Evolutionary conservation across 148 eudicot species (phyloP).

Genomic region (Tetragonia tetragonoides): DNA sequence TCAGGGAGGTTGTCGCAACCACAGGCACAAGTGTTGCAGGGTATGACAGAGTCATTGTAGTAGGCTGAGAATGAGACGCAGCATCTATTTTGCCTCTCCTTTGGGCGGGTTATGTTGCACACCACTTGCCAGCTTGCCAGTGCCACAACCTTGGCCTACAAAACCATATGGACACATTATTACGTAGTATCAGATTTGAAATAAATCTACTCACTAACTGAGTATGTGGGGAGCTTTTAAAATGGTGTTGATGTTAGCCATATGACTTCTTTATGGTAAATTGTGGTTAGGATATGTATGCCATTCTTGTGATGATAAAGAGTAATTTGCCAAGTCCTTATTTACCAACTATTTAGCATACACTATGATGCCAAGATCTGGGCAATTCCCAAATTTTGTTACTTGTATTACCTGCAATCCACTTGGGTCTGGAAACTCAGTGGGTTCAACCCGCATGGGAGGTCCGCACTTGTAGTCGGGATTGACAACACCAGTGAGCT

Average conservation of each 20-base stretch:
- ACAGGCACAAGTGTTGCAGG: constrained; percentile 69
- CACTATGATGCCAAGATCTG: too few relatives aligned
- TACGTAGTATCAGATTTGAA: too few relatives aligned
- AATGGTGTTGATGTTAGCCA: too few relatives aligned
- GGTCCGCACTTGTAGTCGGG: constrained; percentile 70
- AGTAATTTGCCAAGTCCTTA: background rate
- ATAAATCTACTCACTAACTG: too few relatives aligned
- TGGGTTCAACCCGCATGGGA: constrained; percentile 55
- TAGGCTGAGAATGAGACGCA: constrained; percentile 80
- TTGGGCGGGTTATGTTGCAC: constrained; percentile 78
- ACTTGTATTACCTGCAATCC: constrained; percentile 39
- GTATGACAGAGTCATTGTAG: constrained; percentile 52
- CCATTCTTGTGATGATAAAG: background rate
- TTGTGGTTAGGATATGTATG: background rate
- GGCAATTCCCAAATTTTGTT: background rate
- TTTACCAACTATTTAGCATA: background rate
- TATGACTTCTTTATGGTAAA: background rate
- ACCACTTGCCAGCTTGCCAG: constrained; percentile 80
- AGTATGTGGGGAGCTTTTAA: too few relatives aligned
- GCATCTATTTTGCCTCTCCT: constrained; percentile 46
- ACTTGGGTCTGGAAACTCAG: constrained; percentile 66
- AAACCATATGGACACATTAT: background rate
- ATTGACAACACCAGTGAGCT: constrained; percentile 56
- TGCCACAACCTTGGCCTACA: constrained; percentile 39
- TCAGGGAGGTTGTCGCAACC: constrained; percentile 43